Evolutionary conservation across 345 rosid species (phyloP).

Genomic region (Rhizophora mangle): DNA sequence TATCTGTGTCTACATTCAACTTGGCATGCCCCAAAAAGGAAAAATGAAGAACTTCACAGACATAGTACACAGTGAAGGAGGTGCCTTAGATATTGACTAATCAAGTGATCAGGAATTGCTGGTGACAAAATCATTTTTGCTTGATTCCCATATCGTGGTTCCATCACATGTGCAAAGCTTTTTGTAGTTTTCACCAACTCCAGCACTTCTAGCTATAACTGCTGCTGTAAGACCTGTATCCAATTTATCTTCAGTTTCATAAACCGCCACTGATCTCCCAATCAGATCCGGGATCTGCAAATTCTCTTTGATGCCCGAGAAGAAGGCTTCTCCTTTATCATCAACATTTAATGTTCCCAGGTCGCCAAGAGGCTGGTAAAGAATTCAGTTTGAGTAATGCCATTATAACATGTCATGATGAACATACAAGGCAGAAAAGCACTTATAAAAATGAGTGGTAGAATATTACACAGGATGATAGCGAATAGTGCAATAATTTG

Average conservation of each 20-base stretch:
- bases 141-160: slow-evolving; percentile 91
- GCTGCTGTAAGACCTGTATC: slow-evolving; percentile 65
- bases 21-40: too few species aligned
- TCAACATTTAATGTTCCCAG: slow-evolving; percentile 85
- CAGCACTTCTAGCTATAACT: slow-evolving; percentile 92
- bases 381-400: neutral
- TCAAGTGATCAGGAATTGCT: slow-evolving; percentile 41
- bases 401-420: neutral
- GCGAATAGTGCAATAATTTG: neutral
- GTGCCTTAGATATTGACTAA: too few species aligned
- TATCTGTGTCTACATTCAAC: too few species aligned
- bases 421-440: neutral
- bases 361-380: slow-evolving; percentile 73
- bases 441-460: too few species aligned
- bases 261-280: slow-evolving; percentile 65
- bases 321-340: slow-evolving; percentile 68
- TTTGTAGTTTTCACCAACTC: slow-evolving; percentile 96
- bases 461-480: too few species aligned
- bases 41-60: too few species aligned
- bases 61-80: too few species aligned
- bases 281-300: slow-evolving; percentile 77
- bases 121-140: slow-evolving; percentile 55
- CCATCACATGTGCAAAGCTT: slow-evolving; percentile 89
- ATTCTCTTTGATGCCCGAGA: slow-evolving; percentile 54
- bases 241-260: slow-evolving; percentile 66